A percentile compares a stretch with the other conserved stretches of the same genome.
Conservation (phyloP, 148 eudicot species). For the Salicornia ramosissima region DNA sequence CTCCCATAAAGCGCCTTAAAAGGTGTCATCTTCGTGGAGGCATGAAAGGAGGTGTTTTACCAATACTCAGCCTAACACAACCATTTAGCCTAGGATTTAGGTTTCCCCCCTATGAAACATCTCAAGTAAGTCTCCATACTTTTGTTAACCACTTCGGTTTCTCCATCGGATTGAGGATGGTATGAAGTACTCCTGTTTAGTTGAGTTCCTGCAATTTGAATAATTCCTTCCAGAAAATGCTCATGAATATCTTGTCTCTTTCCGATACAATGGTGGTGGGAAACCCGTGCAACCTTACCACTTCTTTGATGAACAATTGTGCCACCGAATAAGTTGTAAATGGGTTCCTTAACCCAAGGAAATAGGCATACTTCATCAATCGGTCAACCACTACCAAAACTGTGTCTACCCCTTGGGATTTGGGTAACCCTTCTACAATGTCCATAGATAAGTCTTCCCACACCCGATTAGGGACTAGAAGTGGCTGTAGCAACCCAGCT, state of each 20-base stretch:
- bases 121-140: background rate
- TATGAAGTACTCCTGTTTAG: background rate
- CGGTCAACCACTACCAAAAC: too few species aligned
- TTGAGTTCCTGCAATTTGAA: background rate
- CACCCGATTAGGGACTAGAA: too few species aligned
- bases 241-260: background rate
- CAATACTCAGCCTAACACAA: background rate
- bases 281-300: background rate
- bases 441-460: too few species aligned
- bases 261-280: background rate
- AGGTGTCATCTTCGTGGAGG: background rate
- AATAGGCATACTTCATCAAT: too few species aligned
- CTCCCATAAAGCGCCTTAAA: background rate
- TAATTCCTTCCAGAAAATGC: background rate
- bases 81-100: background rate
- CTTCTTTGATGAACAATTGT: background rate
- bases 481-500: too few species aligned
- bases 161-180: background rate
- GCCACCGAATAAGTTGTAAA: background rate
- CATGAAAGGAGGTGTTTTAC: background rate
- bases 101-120: background rate
- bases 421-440: too few species aligned
- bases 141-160: background rate
- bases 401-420: too few species aligned
- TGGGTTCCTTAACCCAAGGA: background rate